Base-by-base conservation (phyloP, 768 basidiomycete species). In the Lactifluus echinatus region DNA sequence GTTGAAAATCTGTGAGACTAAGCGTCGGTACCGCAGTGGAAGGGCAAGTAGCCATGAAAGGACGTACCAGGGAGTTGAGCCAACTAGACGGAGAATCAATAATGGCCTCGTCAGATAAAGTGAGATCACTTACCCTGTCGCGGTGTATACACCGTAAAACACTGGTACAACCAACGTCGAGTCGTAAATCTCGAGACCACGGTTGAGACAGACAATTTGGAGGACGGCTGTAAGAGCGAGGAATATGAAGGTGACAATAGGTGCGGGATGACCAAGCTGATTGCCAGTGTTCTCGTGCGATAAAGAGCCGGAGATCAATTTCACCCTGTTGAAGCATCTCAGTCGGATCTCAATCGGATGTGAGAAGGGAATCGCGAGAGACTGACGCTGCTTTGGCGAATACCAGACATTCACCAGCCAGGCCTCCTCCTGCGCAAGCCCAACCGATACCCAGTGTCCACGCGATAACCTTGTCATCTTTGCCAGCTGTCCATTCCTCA, bases 391-490 rank as follows among this genome's bases (percentile, higher is more conserved):
- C 75, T 66, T 83, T 87, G 6, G 85, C 85, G 60, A 97, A 94
- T 3, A 98, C 91, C 56, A 98, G 75, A 70, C 84, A 88, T 40
- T 85, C 84, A 5, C 94, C 95, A 6, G 92, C 91, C 37, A 98
- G 74, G 34, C 91, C 87, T 12, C 94, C 94, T 33, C 94, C 93
- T 53, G 84, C 84, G 60, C 93, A 93, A 2, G 92, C 89, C 95
- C 94, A 97, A 1, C 85, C 86, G 49, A 98, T 91, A 14, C 93
- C 94, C 44, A 94, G 76, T 26, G 89, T 84, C 90, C 93, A 96
- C 7, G 87, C 86, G 40, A 98, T 75, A 53, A 84, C 84, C 63
- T 81, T 87, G 66, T 98, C 94, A 66, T 87, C 87, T 66, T 85
- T 87, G 12, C 84, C 76, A 28, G 80, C 84, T 8, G 85, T 86